These are phyloP conservation scores for Fusarium coffeatum DNA, from an alignment of 2,329 filamentous ascomycete genomes.

Conservation along the genomic window DNA sequence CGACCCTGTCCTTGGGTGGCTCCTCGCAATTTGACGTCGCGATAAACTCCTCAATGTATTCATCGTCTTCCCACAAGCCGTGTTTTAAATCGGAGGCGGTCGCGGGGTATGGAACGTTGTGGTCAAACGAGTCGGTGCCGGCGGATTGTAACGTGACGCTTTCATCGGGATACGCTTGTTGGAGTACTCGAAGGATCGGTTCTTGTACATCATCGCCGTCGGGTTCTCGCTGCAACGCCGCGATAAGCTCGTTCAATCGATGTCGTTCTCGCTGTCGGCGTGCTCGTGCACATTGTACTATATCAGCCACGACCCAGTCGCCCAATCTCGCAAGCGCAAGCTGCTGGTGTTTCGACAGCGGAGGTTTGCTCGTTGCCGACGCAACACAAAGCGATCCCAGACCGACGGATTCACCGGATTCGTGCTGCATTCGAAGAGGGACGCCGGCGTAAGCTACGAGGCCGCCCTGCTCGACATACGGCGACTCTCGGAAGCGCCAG, in stretches of 20 bases:
- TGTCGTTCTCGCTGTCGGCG: conserved; percentile 55
- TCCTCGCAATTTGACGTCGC: conserved; percentile 50
- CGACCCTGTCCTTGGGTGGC: conserved; percentile 43
- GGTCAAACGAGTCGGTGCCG: conserved; percentile 40
- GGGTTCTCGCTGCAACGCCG: conserved; percentile 39
- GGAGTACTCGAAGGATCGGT: conserved; percentile 47
- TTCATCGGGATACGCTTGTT: conserved; percentile 51
- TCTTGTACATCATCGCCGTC: conserved; percentile 36
- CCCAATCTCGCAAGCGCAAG: conserved; percentile 44
- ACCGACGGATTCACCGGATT: conserved; percentile 53
- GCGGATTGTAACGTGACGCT: conserved; percentile 46
- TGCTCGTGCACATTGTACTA: conserved; percentile 53
- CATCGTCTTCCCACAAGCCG: conserved; percentile 58
- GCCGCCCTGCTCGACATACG: conserved; percentile 55
- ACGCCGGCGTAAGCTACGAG: conserved; percentile 57
- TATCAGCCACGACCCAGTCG: conserved; percentile 54
- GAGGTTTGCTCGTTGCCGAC: conserved; percentile 50
- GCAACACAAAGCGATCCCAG: conserved; percentile 59
- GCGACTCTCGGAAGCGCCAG: conserved; percentile 57
- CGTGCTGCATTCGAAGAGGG: conserved; percentile 54
- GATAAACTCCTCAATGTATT: conserved; percentile 55
- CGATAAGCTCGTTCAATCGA: conserved; percentile 52
- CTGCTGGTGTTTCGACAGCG: conserved; percentile 48
- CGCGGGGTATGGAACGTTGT: conserved; percentile 47
- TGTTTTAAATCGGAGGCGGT: conserved; percentile 48